Evolutionary conservation across 2,329 filamentous ascomycete genomes (phyloP).

Genomic region (Colletotrichum sp.): DNA sequence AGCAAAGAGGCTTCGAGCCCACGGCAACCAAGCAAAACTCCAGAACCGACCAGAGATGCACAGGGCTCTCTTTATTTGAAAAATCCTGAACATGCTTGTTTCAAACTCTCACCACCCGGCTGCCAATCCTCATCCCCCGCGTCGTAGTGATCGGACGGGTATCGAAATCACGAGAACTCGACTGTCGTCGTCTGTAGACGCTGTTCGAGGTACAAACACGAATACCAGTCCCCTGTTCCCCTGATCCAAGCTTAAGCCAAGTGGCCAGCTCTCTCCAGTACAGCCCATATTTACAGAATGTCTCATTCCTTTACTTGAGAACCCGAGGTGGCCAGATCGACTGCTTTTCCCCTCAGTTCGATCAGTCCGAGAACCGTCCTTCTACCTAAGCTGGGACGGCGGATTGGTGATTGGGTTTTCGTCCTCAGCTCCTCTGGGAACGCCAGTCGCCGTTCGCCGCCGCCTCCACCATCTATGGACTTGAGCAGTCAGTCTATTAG

Average conservation of each 20-base stretch:
- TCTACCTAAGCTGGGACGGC: not conserved
- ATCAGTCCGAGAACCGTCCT: not conserved
- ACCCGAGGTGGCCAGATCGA: not conserved
- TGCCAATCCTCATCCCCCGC: not conserved
- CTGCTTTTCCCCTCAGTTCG: not conserved
- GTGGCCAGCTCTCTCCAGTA: not conserved
- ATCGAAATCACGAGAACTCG: not conserved
- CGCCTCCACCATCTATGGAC: constrained; percentile 15
- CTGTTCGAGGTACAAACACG: not conserved
- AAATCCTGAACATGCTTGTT: constrained; percentile 13
- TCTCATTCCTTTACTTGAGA: constrained; percentile 15
- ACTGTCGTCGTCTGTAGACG: not conserved
- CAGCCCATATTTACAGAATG: constrained; percentile 8
- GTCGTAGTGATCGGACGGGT: not conserved
- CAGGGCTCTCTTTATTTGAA: constrained; percentile 17
- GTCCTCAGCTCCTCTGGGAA: not conserved
- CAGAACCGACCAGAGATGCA: not conserved
- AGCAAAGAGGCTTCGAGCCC: constrained; percentile 7
- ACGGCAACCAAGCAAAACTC: not conserved
- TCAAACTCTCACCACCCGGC: constrained; percentile 8
- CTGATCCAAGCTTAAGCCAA: not conserved
- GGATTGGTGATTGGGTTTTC: not conserved
- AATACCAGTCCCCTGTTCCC: not conserved
- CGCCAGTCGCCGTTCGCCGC: constrained; percentile 5
- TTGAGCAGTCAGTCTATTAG: not conserved